Evolutionary conservation across 495 filamentous ascomycete species (phyloP).

Genomic region (Daldinia grandis): DNA sequence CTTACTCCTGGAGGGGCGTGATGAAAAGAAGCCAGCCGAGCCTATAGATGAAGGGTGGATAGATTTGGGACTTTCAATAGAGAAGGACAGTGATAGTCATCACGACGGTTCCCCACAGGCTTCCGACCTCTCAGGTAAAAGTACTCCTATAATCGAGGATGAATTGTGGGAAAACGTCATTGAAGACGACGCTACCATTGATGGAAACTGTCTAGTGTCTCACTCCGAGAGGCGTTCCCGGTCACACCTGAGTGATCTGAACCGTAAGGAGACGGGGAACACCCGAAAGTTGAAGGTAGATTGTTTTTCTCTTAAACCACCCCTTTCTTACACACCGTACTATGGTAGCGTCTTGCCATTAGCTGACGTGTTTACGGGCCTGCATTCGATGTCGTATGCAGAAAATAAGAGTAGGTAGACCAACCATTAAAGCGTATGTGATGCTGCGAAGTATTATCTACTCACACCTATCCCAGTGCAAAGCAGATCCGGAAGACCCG

Average conservation of each 20-base stretch:
- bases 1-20: background rate
- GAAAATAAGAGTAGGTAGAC: conserved; percentile 51
- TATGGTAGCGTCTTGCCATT: background rate
- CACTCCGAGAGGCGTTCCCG: conserved; percentile 23
- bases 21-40: background rate
- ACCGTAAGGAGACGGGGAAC: conserved; percentile 45
- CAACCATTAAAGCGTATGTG: conserved; percentile 12
- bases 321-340: background rate
- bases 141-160: background rate
- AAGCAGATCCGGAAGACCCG: conserved; percentile 42
- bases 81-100: background rate
- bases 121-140: background rate
- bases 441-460: conserved; percentile 8
- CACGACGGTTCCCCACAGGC: background rate
- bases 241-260: conserved; percentile 18
- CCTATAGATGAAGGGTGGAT: conserved; percentile 9
- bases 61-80: background rate
- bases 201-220: conserved; percentile 1
- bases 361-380: conserved; percentile 38
- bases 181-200: conserved; percentile 2
- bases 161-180: background rate
- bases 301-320: background rate
- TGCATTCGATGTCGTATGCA: conserved; percentile 58
- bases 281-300: conserved; percentile 47
- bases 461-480: conserved; percentile 39